Evolutionary conservation across 257 asterid species (phyloP).

Genomic region (Lithospermum erythrorhizon): DNA sequence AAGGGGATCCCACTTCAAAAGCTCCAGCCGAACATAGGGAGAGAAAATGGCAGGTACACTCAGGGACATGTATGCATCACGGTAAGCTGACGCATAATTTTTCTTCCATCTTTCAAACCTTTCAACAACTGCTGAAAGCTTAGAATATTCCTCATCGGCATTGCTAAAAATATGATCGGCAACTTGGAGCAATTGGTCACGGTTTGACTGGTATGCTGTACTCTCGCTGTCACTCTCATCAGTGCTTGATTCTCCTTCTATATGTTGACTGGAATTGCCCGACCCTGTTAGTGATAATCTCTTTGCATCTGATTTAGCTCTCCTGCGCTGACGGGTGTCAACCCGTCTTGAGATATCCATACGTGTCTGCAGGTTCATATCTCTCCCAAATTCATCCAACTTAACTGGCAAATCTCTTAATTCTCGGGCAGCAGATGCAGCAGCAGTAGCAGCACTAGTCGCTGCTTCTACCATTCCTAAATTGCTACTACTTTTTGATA

Average conservation of each 20-base stretch:
- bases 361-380: slow-evolving; percentile 61
- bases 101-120: slow-evolving; percentile 78
- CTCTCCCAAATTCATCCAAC: slow-evolving; percentile 88
- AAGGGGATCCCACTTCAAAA: slow-evolving; percentile 97
- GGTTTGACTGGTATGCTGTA: slow-evolving; percentile 66
- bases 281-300: slow-evolving; percentile 43
- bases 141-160: slow-evolving; percentile 78
- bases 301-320: slow-evolving; percentile 59
- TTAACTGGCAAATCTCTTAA: slow-evolving; percentile 54
- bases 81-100: slow-evolving; percentile 63
- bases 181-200: slow-evolving; percentile 59
- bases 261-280: slow-evolving; percentile 35
- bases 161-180: slow-evolving; percentile 76
- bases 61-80: slow-evolving; percentile 86
- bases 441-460: slow-evolving; percentile 52
- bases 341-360: slow-evolving; percentile 69
- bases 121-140: slow-evolving; percentile 59
- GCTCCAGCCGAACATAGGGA: slow-evolving; percentile 91
- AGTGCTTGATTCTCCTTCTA: slow-evolving; percentile 96
- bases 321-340: slow-evolving; percentile 51
- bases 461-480: slow-evolving; percentile 49
- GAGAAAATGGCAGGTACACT: slow-evolving; percentile 77
- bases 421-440: slow-evolving; percentile 44
- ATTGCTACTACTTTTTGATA: slow-evolving; percentile 47
- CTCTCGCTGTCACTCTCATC: slow-evolving; percentile 94